These are phyloP conservation scores for Candida morakotiae DNA, from an alignment of 805 yeast genomes.

Conservation along the genomic window DNA sequence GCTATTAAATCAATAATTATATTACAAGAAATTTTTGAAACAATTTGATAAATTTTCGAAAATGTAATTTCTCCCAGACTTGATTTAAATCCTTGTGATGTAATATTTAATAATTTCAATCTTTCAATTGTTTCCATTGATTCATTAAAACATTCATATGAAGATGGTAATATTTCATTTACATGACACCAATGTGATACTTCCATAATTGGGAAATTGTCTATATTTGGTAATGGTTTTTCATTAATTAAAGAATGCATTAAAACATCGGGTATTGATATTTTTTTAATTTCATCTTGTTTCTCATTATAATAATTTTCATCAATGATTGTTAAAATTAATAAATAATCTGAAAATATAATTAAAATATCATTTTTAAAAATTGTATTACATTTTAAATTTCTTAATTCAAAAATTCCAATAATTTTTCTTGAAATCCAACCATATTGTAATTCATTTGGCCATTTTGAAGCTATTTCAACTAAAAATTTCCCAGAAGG, in stretches of 20 bases:
- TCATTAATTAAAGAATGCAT: conserved; percentile 91
- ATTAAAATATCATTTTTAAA: conserved; percentile 51
- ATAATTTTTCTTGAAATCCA: conserved; percentile 87
- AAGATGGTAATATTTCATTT: conserved; percentile 48
- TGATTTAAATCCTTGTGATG: conserved; percentile 22
- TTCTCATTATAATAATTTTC: conserved; percentile 31
- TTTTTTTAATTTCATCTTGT: conserved; percentile 28
- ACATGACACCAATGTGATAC: conserved; percentile 70
- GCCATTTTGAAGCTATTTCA: conserved; percentile 85
- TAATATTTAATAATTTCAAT: conserved; percentile 24
- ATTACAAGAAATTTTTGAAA: conserved; percentile 3
- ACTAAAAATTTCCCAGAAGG: conserved; percentile 88
- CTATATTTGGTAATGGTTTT: conserved; percentile 55
- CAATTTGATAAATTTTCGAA: conserved; percentile 25
- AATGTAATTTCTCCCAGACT: conserved; percentile 15
- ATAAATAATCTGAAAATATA: conserved; percentile 74
- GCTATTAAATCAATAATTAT: conserved; percentile 48
- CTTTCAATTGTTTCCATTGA: conserved; percentile 15
- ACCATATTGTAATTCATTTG: conserved; percentile 77
- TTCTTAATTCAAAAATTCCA: conserved; percentile 51
- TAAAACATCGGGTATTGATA: conserved; percentile 71
- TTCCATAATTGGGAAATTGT: conserved; percentile 56
- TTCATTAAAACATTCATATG: conserved; percentile 26
- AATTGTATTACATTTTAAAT: conserved; percentile 13
- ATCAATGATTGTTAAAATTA: conserved; percentile 57